Base-by-base conservation (phyloP, 2,329 filamentous ascomycete species). In the Coniochaeta sp. region DNA sequence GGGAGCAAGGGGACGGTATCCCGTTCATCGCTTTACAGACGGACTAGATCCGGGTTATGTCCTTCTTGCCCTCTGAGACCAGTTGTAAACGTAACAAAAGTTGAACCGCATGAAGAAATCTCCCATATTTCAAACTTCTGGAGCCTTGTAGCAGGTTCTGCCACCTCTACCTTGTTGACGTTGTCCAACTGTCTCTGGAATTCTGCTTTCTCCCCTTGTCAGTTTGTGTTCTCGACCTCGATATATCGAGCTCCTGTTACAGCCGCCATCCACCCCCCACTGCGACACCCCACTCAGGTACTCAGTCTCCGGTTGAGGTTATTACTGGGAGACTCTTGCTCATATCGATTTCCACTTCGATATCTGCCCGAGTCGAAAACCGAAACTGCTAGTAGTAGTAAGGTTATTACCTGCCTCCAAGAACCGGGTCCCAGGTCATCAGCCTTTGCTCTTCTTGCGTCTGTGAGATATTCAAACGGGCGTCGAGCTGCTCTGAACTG, bases 401-500 rank as follows among this genome's bases (percentile, higher is more conserved):
- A 31, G 45, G 28, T 22, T 20, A 48, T 47, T 22, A 40, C 42
- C 24, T 47, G 42, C 24, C n/a, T n/a, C 35, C 35, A 4, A 40
- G 18, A 40, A 22, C 35, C 38, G n/a, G 45, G 45, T 20, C 24
- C n/a, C 13, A 48, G 45, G 26, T 28, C 16, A 30, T 48, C 10
- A 31, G 3, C 26, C 26, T n/a, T 13, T 30, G 45, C 45, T 48
- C 24, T n/a, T 31, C n/a, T 31, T 14, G 45, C 45, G 30, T 18
- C 9, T 26, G 42, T n/a, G 14, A 46, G 26, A 28, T 16, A 22
- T 48, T 31, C 28, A 22, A 20, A n/a, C n/a, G 3, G 27, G 14
- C 45, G 38, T 42, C 7, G 26, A 14, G 38, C n/a, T 22, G 14
- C n/a, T 30, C 12, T n/a, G n/a, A 31, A 31, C 61, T 62, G 62